phyloP scores from a whole-genome alignment of 2,329 filamentous ascomycete genomes.

The Cercospora nicotianae region DNA sequence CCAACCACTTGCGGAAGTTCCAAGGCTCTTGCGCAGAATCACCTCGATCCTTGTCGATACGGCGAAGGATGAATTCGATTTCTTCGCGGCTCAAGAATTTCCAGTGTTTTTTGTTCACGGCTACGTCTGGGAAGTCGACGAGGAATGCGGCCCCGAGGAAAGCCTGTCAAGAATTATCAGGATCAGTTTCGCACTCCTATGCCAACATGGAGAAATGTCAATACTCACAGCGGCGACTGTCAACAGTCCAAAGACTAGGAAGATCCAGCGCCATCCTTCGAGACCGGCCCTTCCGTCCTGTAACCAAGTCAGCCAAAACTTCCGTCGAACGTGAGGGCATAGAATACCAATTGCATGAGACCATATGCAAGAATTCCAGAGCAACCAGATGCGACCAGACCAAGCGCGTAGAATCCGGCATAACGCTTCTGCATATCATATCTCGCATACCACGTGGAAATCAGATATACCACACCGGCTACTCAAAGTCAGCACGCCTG shows the following conservation, averaged over 20 bases:
- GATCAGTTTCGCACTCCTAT: background rate
- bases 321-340: background rate
- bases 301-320: background rate
- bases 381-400: background rate
- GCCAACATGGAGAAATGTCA: background rate
- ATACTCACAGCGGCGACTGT: background rate
- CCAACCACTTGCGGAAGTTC: background rate
- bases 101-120: background rate
- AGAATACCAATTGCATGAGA: background rate
- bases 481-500: background rate
- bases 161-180: background rate
- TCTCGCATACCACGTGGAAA: background rate
- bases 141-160: conserved; percentile 1
- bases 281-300: background rate
- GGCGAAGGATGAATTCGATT: conserved; percentile 7
- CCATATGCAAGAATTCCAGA: background rate
- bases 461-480: background rate
- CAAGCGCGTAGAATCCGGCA: background rate
- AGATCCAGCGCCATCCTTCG: background rate
- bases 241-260: background rate
- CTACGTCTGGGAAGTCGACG: conserved; percentile 15
- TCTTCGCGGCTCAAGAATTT: conserved; percentile 7
- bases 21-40: background rate
- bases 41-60: background rate
- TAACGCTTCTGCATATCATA: background rate